Evolutionary conservation across 2,329 filamentous ascomycete species (phyloP).

Genomic region (Metarhizium anisopliae): DNA sequence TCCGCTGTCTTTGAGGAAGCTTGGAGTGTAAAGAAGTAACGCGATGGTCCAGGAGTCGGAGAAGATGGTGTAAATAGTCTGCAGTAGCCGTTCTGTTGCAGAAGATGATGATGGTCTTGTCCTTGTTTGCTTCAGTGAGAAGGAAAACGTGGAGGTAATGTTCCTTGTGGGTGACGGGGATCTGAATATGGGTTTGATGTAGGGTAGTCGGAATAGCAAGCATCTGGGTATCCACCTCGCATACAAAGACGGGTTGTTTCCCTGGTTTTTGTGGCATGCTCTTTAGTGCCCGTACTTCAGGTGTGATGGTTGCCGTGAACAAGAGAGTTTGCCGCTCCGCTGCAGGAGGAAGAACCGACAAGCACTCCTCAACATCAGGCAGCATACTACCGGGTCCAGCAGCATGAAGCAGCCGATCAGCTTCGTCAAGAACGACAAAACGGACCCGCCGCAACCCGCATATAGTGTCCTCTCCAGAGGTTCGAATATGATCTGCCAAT

Average conservation of each 20-base stretch:
- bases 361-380: conserved; percentile 84
- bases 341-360: conserved; percentile 71
- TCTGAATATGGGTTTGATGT: conserved; percentile 75
- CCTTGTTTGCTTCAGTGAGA: conserved; percentile 63
- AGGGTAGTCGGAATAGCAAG: conserved; percentile 75
- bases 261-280: conserved; percentile 60
- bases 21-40: conserved; percentile 87
- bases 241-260: conserved; percentile 75
- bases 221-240: conserved; percentile 70
- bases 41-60: conserved; percentile 78
- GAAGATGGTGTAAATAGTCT: conserved; percentile 77
- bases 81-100: conserved; percentile 87
- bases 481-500: conserved; percentile 86
- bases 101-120: conserved; percentile 83
- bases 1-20: conserved; percentile 75
- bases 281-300: conserved; percentile 82
- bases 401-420: conserved; percentile 74
- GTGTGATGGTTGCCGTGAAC: conserved; percentile 92
- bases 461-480: conserved; percentile 84
- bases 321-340: conserved; percentile 80
- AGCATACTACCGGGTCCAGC: conserved; percentile 77
- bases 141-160: conserved; percentile 90
- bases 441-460: conserved; percentile 69
- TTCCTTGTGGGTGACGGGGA: conserved; percentile 87
- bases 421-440: conserved; percentile 91